Conservation (phyloP, 2,329 filamentous ascomycete species). For the Mycosphaerella sp. region DNA sequence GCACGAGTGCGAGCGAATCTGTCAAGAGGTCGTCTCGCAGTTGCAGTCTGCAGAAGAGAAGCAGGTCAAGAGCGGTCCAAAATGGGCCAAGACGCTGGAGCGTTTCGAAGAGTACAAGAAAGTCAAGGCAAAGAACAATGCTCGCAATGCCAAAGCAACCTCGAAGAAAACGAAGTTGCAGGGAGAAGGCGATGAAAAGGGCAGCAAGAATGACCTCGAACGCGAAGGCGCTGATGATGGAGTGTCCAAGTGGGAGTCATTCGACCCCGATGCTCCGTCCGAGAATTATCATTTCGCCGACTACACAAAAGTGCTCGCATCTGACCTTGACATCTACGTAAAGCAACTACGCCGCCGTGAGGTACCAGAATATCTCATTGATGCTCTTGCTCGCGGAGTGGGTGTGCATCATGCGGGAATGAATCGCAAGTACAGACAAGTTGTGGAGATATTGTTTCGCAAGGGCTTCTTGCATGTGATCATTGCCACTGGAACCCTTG, state of each 20-base stretch:
- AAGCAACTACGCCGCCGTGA: constrained; percentile 47
- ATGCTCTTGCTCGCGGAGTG: constrained; percentile 60
- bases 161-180: constrained; percentile 38
- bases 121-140: constrained; percentile 37
- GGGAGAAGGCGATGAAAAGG: constrained; percentile 40
- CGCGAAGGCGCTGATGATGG: constrained; percentile 54
- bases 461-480: constrained; percentile 65
- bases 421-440: constrained; percentile 69
- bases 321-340: constrained; percentile 55
- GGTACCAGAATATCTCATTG: constrained; percentile 50
- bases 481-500: constrained; percentile 68
- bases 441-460: constrained; percentile 67
- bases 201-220: constrained; percentile 52
- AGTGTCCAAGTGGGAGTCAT: constrained; percentile 53
- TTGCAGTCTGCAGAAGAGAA: constrained; percentile 50
- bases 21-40: constrained; percentile 46
- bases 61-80: constrained; percentile 52
- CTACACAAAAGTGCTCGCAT: constrained; percentile 50
- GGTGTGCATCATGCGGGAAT: constrained; percentile 75
- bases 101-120: constrained; percentile 55
- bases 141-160: constrained; percentile 32
- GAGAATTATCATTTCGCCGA: constrained; percentile 63
- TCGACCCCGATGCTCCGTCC: constrained; percentile 60
- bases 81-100: constrained; percentile 57
- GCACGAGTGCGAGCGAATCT: constrained; percentile 55